Conservation (phyloP, 306 rosid species). For the Leucaena leucocephala region DNA sequence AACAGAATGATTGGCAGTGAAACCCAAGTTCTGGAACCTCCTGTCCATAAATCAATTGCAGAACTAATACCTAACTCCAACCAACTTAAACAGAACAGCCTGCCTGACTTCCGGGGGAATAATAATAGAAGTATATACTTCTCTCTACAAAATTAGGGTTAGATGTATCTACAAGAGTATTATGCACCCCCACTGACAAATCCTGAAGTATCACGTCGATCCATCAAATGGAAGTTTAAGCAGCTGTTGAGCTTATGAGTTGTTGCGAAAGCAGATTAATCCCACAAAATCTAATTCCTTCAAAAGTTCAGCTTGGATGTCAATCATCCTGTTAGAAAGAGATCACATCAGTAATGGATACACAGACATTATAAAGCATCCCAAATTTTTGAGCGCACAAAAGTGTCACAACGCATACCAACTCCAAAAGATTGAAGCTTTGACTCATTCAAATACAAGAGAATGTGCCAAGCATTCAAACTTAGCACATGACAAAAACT, state of each 20-base stretch:
- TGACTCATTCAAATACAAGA: not conserved
- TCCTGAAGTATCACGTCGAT: constrained; percentile 95
- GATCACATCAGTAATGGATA: constrained; percentile 19
- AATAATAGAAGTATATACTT: constrained; percentile 34
- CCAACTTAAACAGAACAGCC: constrained; percentile 52
- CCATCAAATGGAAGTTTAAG: constrained; percentile 63
- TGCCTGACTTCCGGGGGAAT: constrained; percentile 55
- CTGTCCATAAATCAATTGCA: constrained; percentile 54
- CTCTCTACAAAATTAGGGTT: constrained; percentile 56
- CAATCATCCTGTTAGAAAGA: constrained; percentile 65
- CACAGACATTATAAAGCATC: not conserved
- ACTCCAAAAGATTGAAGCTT: not conserved
- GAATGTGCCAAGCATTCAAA: not conserved
- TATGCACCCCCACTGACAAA: constrained; percentile 95
- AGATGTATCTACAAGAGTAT: constrained; percentile 52
- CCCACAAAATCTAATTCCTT: constrained; percentile 44
- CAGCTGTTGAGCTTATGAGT: constrained; percentile 44
- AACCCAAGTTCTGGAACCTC: constrained; percentile 55
- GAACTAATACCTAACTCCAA: constrained; percentile 18
- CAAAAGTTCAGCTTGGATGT: constrained; percentile 38
- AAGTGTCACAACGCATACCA: constrained; percentile 6
- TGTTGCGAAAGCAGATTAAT: constrained; percentile 46
- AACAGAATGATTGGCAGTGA: constrained; percentile 48
- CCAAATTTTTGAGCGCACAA: not conserved
- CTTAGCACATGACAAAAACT: not conserved